Percentiles rank a stretch among this genome's conserved stretches.
These are phyloP conservation scores for Rhizoclosmatium globosum DNA, from an alignment of 192 early-diverging fungal genomes.

Conservation along the genomic window DNA sequence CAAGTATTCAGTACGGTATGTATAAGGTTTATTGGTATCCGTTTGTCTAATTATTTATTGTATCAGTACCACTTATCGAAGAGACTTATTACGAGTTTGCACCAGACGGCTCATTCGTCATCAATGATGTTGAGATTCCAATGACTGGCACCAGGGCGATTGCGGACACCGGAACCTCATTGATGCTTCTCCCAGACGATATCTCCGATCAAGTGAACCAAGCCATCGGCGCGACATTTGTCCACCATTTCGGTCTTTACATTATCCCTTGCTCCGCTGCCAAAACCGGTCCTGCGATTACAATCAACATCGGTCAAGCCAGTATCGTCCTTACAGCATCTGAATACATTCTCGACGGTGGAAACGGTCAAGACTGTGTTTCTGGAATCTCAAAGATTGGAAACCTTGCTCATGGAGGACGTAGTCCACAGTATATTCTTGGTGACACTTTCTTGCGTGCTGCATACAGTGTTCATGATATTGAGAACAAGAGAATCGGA, in stretches of 20 bases:
- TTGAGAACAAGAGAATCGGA: constrained; percentile 38
- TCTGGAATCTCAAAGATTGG: constrained; percentile 34
- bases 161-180: constrained; percentile 50
- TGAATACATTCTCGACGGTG: constrained; percentile 33
- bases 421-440: constrained; percentile 34
- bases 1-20: constrained; percentile 58
- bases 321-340: constrained; percentile 17
- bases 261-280: constrained; percentile 19
- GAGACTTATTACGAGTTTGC: constrained; percentile 21
- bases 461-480: constrained; percentile 54
- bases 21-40: neutral
- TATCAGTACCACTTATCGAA: neutral
- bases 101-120: neutral
- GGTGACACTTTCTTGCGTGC: constrained; percentile 48
- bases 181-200: constrained; percentile 29
- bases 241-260: neutral
- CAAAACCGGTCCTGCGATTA: constrained; percentile 26
- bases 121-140: neutral
- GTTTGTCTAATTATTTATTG: neutral
- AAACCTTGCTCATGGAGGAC: neutral
- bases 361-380: constrained; percentile 29
- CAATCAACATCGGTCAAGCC: constrained; percentile 3
- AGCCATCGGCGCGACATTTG: constrained; percentile 49
- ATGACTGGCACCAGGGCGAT: constrained; percentile 31
- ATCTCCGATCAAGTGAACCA: constrained; percentile 38